Evolutionary conservation across 228 moss, liverwort and hornwort species (phyloP), one percentile per base, ranked within the genome.

Genomic region (Sphagnum fallax): DNA sequence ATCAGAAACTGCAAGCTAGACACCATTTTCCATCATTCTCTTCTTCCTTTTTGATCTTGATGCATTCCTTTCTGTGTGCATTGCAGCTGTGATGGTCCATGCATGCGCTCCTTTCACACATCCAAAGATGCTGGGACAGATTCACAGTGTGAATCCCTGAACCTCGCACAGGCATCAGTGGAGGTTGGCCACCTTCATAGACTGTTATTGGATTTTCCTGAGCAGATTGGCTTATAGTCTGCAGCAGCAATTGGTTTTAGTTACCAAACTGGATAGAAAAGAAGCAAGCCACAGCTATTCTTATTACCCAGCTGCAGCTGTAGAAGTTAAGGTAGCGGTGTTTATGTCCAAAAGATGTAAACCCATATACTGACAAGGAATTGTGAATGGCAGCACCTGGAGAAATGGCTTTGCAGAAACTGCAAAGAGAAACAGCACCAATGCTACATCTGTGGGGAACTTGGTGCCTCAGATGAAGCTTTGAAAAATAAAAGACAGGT

Each of bases 91-190:
- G 95, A 95, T 77, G 95, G 95, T 71, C 90, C 90, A 18, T 95
- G 95, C 66, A 80, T 89, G 83, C 90, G 95, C 65, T 90, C 95
- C 49, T 95, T 89, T 69, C 95, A 95, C 84, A 84, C 95, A 9
- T 70, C 72, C 18, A 63, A 1, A 50, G 65, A 62, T 62, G 72
- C 75, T 6, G 78, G 73, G 58, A 0, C 0, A 0, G 16, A 53
- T 0, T 73, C 74, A 6, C 16, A 69, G 4, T 95, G 95, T 72
- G 10, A 1, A 58, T 75, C 89, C n/a, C 75, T 95, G 67, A 65
- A 84, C 12, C 76, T 73, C 52, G 66, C 66, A 7, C 57, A 63
- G 5, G 74, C 79, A 62, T 73, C 75, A 63, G 76, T 90, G 53
- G 73, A 74, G 88, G 94, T 92, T 78, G 70, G 67, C 72, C 5